A percentile compares a stretch with the other conserved stretches of the same genome.
Evolutionary conservation across 352 stramenopile species (phyloP).

Genomic region (Phytopythium kandeliae): DNA sequence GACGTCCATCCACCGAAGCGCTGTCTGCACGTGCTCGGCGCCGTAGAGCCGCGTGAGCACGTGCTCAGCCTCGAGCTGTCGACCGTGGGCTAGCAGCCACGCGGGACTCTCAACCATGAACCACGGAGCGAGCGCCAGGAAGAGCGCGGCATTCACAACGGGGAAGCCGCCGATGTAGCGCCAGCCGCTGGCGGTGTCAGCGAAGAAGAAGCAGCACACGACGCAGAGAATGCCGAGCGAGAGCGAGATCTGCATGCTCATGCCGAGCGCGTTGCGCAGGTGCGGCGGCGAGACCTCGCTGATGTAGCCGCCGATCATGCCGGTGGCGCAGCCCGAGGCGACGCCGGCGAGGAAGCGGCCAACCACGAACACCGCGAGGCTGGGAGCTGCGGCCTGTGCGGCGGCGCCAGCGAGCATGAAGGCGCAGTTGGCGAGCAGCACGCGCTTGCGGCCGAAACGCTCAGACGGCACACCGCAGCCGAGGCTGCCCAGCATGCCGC

Average conservation of each 20-base stretch:
- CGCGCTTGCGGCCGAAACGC: conserved; percentile 24
- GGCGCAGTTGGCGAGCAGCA: conserved; percentile 10
- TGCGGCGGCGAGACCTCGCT: conserved; percentile 26
- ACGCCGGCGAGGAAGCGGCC: conserved; percentile 26
- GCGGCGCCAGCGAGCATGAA: conserved; percentile 25
- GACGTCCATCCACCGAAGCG: conserved; percentile 21
- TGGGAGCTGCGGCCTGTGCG: conserved; percentile 11
- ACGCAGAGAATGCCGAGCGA: conserved; percentile 19
- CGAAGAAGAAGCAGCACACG: conserved; percentile 26
- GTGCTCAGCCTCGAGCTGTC: conserved; percentile 11
- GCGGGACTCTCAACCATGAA: conserved; percentile 15
- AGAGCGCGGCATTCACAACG: conserved; percentile 15
- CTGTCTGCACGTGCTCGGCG: conserved; percentile 16
- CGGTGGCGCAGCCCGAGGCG: conserved; percentile 20
- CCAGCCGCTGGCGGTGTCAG: conserved; percentile 23
- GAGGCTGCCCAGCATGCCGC: conserved; percentile 36
- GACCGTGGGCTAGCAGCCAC: conserved; percentile 18
- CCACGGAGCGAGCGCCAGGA: conserved; percentile 15
- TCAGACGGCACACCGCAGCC: conserved; percentile 20
- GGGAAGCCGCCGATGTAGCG: conserved; percentile 34
- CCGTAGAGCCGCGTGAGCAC: conserved; percentile 19
- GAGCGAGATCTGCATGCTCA: conserved; percentile 22
- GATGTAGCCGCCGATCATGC: conserved; percentile 17
- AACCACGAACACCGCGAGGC: conserved; percentile 10
- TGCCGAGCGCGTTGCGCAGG: conserved; percentile 21